These are phyloP conservation scores for Pisolithus albus DNA, from an alignment of 768 basidiomycete genomes.

Conservation along the genomic window DNA sequence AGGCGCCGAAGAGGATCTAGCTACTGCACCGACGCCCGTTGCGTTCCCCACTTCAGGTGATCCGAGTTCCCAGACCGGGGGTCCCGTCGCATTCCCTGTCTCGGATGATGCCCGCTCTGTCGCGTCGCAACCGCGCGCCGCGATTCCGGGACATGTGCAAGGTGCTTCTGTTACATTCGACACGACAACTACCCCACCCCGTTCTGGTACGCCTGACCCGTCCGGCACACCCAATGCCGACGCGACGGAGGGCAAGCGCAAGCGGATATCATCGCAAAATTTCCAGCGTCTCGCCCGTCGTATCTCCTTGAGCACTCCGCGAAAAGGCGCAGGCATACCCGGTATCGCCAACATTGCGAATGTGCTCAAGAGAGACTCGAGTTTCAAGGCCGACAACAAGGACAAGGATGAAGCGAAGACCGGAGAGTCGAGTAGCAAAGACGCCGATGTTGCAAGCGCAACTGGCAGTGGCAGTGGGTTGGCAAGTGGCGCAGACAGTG, in stretches of 20 bases:
- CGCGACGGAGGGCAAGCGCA: constrained; percentile 62
- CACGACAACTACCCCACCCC: constrained; percentile 47
- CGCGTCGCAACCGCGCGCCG: constrained; percentile 19
- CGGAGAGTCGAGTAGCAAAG: constrained; percentile 11
- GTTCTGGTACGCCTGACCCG: constrained; percentile 68
- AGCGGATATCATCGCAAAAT: constrained; percentile 78
- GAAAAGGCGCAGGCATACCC: constrained; percentile 42
- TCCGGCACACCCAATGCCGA: constrained; percentile 58
- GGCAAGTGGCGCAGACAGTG: constrained; percentile 35
- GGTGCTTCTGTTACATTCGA: constrained; percentile 62
- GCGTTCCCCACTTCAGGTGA: constrained; percentile 32
- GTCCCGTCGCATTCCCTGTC: constrained; percentile 38
- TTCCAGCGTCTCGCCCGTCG: constrained; percentile 74
- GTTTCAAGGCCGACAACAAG: constrained; percentile 22
- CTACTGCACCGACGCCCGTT: constrained; percentile 19
- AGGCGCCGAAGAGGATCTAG: constrained; percentile 9
- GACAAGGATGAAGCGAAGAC: constrained; percentile 33
- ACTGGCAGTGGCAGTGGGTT: background rate
- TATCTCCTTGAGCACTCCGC: constrained; percentile 58
- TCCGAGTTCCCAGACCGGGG: constrained; percentile 14
- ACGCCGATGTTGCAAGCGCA: constrained; percentile 9
- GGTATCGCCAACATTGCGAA: constrained; percentile 23
- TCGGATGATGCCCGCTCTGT: constrained; percentile 28
- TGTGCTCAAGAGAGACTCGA: constrained; percentile 26
- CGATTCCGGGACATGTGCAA: constrained; percentile 11